Conservation (phyloP, 306 rosid species). For the Quercus rubra region DNA sequence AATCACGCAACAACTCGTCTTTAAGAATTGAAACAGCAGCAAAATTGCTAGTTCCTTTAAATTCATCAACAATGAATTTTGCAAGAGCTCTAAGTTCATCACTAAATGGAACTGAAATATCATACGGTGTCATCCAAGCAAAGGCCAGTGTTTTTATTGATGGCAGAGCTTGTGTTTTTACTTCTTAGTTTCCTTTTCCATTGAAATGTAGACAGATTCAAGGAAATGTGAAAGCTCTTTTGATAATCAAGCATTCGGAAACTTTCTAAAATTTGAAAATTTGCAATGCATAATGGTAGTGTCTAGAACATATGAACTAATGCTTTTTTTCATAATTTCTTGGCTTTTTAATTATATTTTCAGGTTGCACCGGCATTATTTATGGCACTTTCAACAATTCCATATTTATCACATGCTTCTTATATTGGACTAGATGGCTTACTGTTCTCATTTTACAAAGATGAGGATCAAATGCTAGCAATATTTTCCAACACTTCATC, state of each 20-base stretch:
- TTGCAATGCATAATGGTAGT: too few species aligned
- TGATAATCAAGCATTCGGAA: too few species aligned
- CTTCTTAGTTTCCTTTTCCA: too few species aligned
- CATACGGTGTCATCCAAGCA: slow-evolving; percentile 1
- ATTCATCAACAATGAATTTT: slow-evolving; percentile 4
- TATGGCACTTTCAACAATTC: slow-evolving; percentile 14
- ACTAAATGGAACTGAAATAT: slow-evolving; percentile 14
- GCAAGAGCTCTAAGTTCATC: slow-evolving; percentile 17
- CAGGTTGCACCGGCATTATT: slow-evolving; percentile 29
- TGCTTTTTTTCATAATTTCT: background rate
- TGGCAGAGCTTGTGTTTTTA: too few species aligned
- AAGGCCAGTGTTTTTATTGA: slow-evolving; percentile 3
- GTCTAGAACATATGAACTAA: too few species aligned
- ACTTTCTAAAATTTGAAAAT: too few species aligned
- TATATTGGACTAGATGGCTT: slow-evolving; percentile 17
- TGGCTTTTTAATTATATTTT: background rate
- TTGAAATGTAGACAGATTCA: too few species aligned
- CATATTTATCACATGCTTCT: slow-evolving; percentile 21
- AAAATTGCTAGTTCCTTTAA: slow-evolving; percentile 8
- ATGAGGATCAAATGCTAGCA: slow-evolving; percentile 9
- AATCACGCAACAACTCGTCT: background rate
- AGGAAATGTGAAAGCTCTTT: too few species aligned
- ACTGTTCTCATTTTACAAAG: slow-evolving; percentile 6
- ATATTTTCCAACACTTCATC: slow-evolving; percentile 14
- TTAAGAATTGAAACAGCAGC: slow-evolving; percentile 6